Evolutionary conservation across 306 rosid species (phyloP).

Genomic region (Acacia crassicarpa): DNA sequence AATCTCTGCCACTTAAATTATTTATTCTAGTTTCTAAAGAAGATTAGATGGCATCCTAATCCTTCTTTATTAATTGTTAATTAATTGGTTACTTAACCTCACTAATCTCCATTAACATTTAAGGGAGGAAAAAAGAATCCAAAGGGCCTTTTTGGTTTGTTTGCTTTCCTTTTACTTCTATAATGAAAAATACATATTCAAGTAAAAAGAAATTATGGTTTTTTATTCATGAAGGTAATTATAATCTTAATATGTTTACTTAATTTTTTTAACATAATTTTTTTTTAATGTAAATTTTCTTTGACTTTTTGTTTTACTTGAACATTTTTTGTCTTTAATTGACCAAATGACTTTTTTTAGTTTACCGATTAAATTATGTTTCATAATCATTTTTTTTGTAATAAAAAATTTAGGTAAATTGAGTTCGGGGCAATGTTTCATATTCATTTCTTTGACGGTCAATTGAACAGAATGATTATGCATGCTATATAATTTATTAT

Average conservation of each 20-base stretch:
- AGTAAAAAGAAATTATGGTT: neutral
- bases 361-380: neutral
- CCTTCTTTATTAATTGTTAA: neutral
- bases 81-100: neutral
- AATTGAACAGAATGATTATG: neutral
- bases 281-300: neutral
- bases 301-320: neutral
- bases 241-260: neutral
- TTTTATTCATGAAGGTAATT: neutral
- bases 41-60: slow-evolving; percentile 5
- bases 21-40: neutral
- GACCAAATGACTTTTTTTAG: neutral
- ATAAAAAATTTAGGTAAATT: too few species aligned
- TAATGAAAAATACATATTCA: too few species aligned
- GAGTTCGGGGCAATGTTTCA: neutral
- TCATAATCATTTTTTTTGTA: neutral
- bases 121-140: too few species aligned
- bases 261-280: neutral
- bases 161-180: too few species aligned
- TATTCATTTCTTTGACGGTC: slow-evolving; percentile 3
- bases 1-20: neutral
- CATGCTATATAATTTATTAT: neutral
- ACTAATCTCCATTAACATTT: neutral
- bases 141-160: too few species aligned
- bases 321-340: neutral